Evolutionary conservation across 164 flowering plant species (phyloP), one percentile per base, ranked within the genome.

Genomic region (Malania oleifera): DNA sequence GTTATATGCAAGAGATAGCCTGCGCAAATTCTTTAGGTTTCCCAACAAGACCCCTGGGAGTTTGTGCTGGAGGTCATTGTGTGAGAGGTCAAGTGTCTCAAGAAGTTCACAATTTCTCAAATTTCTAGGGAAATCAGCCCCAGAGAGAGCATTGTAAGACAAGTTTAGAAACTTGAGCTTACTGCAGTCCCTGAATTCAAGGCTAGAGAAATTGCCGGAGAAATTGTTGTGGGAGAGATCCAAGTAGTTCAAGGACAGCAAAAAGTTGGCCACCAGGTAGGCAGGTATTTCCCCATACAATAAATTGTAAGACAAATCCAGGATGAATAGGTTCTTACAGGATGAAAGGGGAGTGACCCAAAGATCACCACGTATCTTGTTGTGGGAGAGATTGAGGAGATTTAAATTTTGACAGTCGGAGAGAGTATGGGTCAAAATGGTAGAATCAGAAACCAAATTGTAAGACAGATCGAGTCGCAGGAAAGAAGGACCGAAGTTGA

Each of bases 181-280:
- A 20, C 52, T 56, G 59, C 88, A 87, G 17, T n/a, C 38, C 7
- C 82, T 79, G 29, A 87, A 78, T 25, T 73, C 72, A 37, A 85
- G 43, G 24, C 15, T 23, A 15, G 77, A 56, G 68, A 85, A 74
- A 6, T 61, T 51, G 18, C 83, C 82, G 12, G 91, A 74, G 52
- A 90, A 80, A 64, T 82, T 85, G 71, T 87, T 87, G 67, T 67
- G 61, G 2, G 92, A 84, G 31, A 85, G 77, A 66, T 84, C 83
- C 28, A 86, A 66, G 52, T 59, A 40, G 44, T 52, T 26, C 25
- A 85, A 64, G 20, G 78, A 67, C 3, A 26, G 50, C 5, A 65
- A 38, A 4, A 71, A 61, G 13, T 71, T 56, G 0, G 60, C 65
- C 29, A 67, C 15, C 15, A 77, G 67, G 7, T 31, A 24, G 3